These are phyloP conservation scores for Fistulinella prunicolor DNA, from an alignment of 768 basidiomycete genomes.

Conservation along the genomic window DNA sequence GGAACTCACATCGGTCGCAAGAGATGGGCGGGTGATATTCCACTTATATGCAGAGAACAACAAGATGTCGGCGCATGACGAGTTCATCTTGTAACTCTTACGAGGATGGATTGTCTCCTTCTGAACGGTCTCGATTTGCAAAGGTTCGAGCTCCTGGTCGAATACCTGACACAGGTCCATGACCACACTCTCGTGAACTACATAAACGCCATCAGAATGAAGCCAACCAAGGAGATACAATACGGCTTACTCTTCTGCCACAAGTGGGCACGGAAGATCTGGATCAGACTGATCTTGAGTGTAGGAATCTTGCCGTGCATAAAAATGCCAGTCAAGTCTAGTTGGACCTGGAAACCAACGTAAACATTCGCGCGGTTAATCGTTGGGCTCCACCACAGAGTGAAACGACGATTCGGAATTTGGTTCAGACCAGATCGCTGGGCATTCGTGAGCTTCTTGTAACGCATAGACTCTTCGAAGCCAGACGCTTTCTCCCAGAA, in stretches of 20 bases:
- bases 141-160: constrained; percentile 95
- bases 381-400: constrained; percentile 98
- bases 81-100: constrained; percentile 99
- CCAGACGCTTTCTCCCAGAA: constrained; percentile 99
- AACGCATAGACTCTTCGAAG: constrained; percentile 94
- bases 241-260: constrained; percentile 92
- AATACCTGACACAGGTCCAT: constrained; percentile 99
- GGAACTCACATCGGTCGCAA: constrained; percentile 81
- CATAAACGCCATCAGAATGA: constrained; percentile 8
- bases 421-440: constrained; percentile 97
- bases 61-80: constrained; percentile 97
- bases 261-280: constrained; percentile 99
- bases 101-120: constrained; percentile 99
- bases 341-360: constrained; percentile 99
- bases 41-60: constrained; percentile 97
- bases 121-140: constrained; percentile 98
- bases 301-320: constrained; percentile 99
- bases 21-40: constrained; percentile 95
- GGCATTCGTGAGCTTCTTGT: constrained; percentile 96
- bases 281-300: constrained; percentile 97
- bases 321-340: constrained; percentile 96
- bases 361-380: constrained; percentile 99
- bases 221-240: constrained; percentile 8
- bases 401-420: constrained; percentile 98
- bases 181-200: constrained; percentile 88